These are phyloP conservation scores for Gonium pectorale DNA, from an alignment of 139 green algal species.

Conservation along the genomic window DNA sequence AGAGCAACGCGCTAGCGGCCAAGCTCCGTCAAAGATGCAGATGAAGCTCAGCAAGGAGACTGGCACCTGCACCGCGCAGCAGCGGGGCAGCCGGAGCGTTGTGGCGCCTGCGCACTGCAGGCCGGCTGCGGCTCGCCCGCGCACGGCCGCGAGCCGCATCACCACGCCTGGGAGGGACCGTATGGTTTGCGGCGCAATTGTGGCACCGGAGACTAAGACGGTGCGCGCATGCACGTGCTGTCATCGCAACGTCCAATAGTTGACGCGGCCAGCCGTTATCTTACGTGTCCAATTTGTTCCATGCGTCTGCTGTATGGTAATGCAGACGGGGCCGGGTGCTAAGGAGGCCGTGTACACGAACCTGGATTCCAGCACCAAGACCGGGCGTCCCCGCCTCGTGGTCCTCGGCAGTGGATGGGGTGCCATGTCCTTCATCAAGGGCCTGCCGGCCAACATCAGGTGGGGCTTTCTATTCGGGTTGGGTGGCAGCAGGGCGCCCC, in stretches of 20 bases:
- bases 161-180: neutral
- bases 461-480: too few relatives aligned
- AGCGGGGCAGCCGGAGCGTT: neutral
- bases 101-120: neutral
- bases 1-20: too few relatives aligned
- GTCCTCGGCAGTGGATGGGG: conserved; percentile 89
- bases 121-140: neutral
- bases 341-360: conserved; percentile 15
- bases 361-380: conserved; percentile 37
- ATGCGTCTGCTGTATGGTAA: neutral
- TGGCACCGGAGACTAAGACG: neutral
- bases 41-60: too few relatives aligned
- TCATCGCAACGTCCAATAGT: neutral
- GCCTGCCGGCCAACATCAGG: conserved; percentile 70
- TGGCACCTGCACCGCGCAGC: neutral
- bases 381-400: conserved; percentile 8
- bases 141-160: neutral
- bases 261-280: neutral
- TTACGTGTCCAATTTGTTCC: neutral
- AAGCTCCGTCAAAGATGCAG: too few relatives aligned
- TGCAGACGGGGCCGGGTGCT: neutral
- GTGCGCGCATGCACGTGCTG: neutral
- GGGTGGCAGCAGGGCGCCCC: too few relatives aligned
- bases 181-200: neutral
- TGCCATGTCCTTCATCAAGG: conserved; percentile 86